Conservation (phyloP, 768 basidiomycete genomes). For the Tulasnella sp. region DNA sequence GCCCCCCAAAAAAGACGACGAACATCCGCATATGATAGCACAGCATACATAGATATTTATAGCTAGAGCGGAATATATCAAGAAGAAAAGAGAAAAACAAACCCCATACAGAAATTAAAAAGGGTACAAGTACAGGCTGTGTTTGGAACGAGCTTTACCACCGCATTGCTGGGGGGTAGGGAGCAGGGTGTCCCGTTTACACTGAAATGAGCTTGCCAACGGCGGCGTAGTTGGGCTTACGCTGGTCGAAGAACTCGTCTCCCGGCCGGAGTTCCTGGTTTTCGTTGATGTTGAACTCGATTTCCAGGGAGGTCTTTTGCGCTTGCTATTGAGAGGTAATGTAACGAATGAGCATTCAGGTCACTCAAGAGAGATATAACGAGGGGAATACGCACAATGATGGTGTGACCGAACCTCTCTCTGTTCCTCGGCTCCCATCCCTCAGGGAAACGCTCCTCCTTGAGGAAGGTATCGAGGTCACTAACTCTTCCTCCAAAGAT, state of each 20-base stretch:
- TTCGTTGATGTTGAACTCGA: conserved; percentile 26
- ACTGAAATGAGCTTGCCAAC: conserved; percentile 2
- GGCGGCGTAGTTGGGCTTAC: background rate
- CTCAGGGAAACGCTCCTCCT: conserved; percentile 65
- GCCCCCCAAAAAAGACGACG: too few species aligned
- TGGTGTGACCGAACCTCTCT: conserved; percentile 56
- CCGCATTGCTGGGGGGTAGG: background rate
- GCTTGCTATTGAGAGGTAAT: background rate
- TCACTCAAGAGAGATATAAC: background rate
- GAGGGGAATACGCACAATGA: conserved; percentile 33
- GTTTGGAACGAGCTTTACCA: background rate
- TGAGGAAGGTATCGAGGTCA: conserved; percentile 52
- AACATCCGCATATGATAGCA: too few species aligned
- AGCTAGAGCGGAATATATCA: too few species aligned
- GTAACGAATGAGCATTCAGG: too few species aligned
- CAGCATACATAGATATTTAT: too few species aligned
- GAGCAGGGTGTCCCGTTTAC: background rate
- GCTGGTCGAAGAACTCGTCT: background rate
- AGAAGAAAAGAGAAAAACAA: too few species aligned
- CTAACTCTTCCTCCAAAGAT: conserved; percentile 63
- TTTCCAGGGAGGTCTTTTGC: conserved; percentile 2
- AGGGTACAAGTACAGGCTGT: background rate
- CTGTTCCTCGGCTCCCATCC: conserved; percentile 65
- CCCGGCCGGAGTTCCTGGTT: conserved; percentile 16
- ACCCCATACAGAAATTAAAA: too few species aligned